Evolutionary conservation across 225 moss, liverwort and hornwort species (phyloP).

Genomic region (Thuidium tamariscinum): DNA sequence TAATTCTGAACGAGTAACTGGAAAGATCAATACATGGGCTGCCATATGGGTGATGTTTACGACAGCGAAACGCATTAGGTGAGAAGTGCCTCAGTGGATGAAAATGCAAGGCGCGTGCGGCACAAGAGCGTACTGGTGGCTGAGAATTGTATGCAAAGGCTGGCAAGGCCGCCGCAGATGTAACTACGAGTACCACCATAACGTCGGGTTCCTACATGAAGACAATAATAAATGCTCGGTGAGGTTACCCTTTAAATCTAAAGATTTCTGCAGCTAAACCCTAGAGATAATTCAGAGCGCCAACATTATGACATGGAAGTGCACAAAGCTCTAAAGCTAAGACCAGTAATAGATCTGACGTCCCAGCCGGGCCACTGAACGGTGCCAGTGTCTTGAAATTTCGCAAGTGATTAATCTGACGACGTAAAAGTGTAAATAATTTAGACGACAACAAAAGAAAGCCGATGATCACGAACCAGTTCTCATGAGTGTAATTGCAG

Average conservation of each 20-base stretch:
- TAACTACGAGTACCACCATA: constrained; percentile 24
- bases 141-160: constrained; percentile 1
- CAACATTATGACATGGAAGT: not conserved
- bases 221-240: not conserved
- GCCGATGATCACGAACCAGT: not conserved
- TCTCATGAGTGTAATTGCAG: constrained; percentile 10
- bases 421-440: not conserved
- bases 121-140: not conserved
- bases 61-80: not conserved
- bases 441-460: not conserved
- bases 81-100: constrained; percentile 3
- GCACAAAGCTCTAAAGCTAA: not conserved
- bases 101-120: constrained; percentile 4
- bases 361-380: not conserved
- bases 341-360: not conserved
- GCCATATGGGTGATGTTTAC: not conserved
- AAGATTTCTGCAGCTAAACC: not conserved
- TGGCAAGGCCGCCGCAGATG: constrained; percentile 25
- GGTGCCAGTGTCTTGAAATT: not conserved
- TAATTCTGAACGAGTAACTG: not conserved
- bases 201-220: constrained; percentile 6
- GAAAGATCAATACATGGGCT: not conserved
- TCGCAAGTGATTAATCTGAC: not conserved
- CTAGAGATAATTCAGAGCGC: not conserved
- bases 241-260: not conserved